Percentiles rank a stretch among this genome's conserved stretches.
phyloP scores from a whole-genome alignment of 768 basidiomycete genomes.

The Calocybe gangraenosa region DNA sequence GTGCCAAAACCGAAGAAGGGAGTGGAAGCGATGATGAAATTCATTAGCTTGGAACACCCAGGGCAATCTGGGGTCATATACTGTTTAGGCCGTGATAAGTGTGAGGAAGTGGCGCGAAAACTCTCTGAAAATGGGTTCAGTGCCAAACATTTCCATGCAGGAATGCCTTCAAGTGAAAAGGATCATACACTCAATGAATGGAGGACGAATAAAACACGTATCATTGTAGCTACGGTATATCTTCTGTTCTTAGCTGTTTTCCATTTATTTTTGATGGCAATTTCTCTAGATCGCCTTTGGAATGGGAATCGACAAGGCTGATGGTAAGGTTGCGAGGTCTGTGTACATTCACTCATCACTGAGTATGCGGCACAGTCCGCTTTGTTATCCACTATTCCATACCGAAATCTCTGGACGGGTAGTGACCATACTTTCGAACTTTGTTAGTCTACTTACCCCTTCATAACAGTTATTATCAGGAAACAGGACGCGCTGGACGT shows the following conservation, averaged over 20 bases:
- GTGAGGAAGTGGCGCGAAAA: constrained; percentile 75
- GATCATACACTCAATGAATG: constrained; percentile 62
- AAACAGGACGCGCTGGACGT: constrained; percentile 94
- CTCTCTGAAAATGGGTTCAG: constrained; percentile 57
- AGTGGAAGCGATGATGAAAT: constrained; percentile 60
- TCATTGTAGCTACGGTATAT: constrained; percentile 92
- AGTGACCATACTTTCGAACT: constrained; percentile 13
- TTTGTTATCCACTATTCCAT: constrained; percentile 88
- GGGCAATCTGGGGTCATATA: constrained; percentile 82
- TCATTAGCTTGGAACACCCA: constrained; percentile 56
- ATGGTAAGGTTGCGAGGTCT: constrained; percentile 44
- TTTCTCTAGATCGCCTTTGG: constrained; percentile 81
- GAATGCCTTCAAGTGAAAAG: constrained; percentile 61
- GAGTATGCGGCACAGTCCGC: constrained; percentile 51
- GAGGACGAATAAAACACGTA: constrained; percentile 64
- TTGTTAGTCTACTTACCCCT: constrained; percentile 4
- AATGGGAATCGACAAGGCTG: constrained; percentile 91
- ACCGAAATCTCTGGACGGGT: constrained; percentile 84
- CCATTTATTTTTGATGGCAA: background rate
- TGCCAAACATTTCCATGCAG: constrained; percentile 86
- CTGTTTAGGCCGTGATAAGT: constrained; percentile 63
- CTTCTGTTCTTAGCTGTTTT: constrained; percentile 4
- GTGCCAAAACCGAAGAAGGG: constrained; percentile 37
- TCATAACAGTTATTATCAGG: constrained; percentile 77
- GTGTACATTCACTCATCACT: no score